Conservation (phyloP, 1,284 basidiomycete species). For the Amylostereum areolatum region DNA sequence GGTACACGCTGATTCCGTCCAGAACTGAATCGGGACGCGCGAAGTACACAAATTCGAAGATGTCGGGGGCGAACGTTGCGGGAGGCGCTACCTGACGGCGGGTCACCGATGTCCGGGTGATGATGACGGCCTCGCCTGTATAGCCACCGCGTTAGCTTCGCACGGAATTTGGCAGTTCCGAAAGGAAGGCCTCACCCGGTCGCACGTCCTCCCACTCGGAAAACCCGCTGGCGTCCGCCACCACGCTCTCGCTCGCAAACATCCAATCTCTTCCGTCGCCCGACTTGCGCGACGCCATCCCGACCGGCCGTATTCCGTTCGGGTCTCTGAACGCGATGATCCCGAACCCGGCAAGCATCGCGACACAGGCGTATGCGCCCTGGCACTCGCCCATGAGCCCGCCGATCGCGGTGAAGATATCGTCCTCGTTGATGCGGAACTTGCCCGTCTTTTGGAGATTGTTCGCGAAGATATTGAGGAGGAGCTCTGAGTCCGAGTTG, state of each 20-base stretch:
- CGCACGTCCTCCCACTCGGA: constrained; percentile 90
- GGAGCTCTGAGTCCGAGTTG: constrained; percentile 94
- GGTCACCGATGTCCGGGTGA: constrained; percentile 74
- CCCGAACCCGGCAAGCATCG: constrained; percentile 98
- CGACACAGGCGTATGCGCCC: constrained; percentile 95
- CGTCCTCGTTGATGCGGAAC: constrained; percentile 99
- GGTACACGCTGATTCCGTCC: constrained; percentile 96
- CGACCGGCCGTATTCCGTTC: constrained; percentile 95
- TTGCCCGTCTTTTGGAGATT: constrained; percentile 98
- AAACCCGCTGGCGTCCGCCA: constrained; percentile 91
- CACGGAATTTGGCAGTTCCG: not conserved
- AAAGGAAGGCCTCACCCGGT: constrained; percentile 53
- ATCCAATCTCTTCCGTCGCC: constrained; percentile 75
- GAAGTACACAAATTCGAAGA: constrained; percentile 99
- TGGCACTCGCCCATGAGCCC: constrained; percentile 85
- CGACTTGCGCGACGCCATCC: constrained; percentile 68
- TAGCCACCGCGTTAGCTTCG: not conserved
- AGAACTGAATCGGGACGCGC: constrained; percentile 97
- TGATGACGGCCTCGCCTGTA: constrained; percentile 90
- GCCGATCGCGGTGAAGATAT: constrained; percentile 93
- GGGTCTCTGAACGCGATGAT: constrained; percentile 98
- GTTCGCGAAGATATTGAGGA: constrained; percentile 97
- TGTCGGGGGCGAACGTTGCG: constrained; percentile 90
- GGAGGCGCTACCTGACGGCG: constrained; percentile 69
- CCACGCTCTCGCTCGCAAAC: constrained; percentile 94